phyloP scores from a whole-genome alignment of 257 asterid genomes.

The Apocynum venetum region DNA sequence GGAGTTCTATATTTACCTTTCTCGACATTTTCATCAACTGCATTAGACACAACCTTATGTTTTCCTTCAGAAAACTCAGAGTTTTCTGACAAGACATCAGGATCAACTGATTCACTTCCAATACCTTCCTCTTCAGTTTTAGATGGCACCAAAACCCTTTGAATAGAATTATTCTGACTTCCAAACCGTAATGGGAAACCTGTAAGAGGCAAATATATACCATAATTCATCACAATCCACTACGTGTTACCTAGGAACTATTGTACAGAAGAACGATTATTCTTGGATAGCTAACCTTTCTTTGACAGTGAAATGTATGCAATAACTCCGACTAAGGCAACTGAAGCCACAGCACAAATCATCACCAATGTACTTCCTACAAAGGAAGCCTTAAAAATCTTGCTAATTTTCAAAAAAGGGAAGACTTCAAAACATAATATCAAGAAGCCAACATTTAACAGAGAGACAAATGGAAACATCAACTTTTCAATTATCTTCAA shows the following conservation, averaged over 20 bases:
- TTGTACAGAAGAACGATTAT: background rate
- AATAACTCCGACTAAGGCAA: constrained; percentile 52
- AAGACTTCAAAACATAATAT: background rate
- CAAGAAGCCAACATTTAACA: background rate
- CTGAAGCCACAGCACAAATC: constrained; percentile 57
- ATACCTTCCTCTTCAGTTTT: constrained; percentile 23
- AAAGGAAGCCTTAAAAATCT: background rate
- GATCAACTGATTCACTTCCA: constrained; percentile 28
- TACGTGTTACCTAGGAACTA: background rate
- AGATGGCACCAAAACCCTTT: constrained; percentile 27
- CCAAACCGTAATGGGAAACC: constrained; percentile 40
- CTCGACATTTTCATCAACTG: constrained; percentile 20
- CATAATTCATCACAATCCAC: constrained; percentile 5
- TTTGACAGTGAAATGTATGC: constrained; percentile 46
- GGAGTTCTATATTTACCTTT: constrained; percentile 39
- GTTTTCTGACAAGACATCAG: constrained; percentile 32
- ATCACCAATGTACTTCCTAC: constrained; percentile 36
- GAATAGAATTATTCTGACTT: constrained; percentile 29
- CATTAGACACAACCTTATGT: constrained; percentile 24
- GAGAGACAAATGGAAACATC: background rate
- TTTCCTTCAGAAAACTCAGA: constrained; percentile 32
- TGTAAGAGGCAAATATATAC: constrained; percentile 22
- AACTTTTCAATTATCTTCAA: constrained; percentile 19
- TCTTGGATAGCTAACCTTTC: constrained; percentile 37
- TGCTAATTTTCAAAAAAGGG: background rate